These are phyloP conservation scores for Mortierella sp. DNA, from an alignment of 371 early-diverging fungal species.

Conservation along the genomic window DNA sequence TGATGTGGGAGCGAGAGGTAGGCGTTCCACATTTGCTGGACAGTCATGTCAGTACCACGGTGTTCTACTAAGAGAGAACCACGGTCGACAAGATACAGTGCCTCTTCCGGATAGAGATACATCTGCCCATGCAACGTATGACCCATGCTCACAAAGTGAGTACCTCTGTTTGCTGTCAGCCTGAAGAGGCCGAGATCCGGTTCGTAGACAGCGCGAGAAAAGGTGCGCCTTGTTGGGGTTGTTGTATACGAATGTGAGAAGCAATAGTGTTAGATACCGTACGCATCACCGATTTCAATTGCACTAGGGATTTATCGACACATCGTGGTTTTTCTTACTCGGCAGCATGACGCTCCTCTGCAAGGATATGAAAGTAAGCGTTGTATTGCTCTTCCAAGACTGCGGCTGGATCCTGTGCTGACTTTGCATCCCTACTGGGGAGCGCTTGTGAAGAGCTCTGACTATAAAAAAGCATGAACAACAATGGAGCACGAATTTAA, in stretches of 20 bases:
- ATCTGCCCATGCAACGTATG: constrained; percentile 58
- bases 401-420: constrained; percentile 24
- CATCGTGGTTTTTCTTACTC: constrained; percentile 26
- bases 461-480: not conserved
- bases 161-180: constrained; percentile 54
- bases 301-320: too few species aligned
- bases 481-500: not conserved
- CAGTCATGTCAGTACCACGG: constrained; percentile 25
- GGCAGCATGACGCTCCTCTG: constrained; percentile 43
- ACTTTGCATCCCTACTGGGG: constrained; percentile 36
- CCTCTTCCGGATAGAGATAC: constrained; percentile 63
- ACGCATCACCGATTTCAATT: too few species aligned
- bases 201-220: constrained; percentile 43
- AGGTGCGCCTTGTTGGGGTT: constrained; percentile 21
- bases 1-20: constrained; percentile 16
- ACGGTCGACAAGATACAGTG: constrained; percentile 65
- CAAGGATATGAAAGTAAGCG: constrained; percentile 38
- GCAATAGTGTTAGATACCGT: not conserved
- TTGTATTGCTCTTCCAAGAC: constrained; percentile 39
- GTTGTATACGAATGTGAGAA: not conserved
- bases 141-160: constrained; percentile 62
- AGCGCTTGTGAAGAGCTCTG: constrained; percentile 20
- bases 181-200: constrained; percentile 32
- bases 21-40: constrained; percentile 47
- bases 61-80: constrained; percentile 53